These are phyloP conservation scores for Mycosphaerella arachidis DNA, from an alignment of 2,329 filamentous ascomycete genomes.

Conservation along the genomic window DNA sequence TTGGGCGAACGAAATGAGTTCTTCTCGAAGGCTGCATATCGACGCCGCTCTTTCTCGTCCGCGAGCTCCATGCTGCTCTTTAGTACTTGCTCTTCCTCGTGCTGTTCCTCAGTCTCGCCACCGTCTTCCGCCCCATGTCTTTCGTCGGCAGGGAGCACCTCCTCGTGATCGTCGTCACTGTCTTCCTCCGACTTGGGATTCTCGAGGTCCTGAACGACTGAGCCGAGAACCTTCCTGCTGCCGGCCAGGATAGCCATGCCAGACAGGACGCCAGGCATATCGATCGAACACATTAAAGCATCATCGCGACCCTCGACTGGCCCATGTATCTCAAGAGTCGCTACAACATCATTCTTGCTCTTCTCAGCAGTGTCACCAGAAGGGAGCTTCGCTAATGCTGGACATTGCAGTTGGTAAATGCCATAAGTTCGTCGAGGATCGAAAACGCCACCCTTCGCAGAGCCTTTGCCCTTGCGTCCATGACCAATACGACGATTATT, in stretches of 20 bases:
- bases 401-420: slow-evolving; percentile 1
- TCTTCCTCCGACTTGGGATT: background rate
- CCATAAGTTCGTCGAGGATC: slow-evolving; percentile 1
- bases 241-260: slow-evolving; percentile 2
- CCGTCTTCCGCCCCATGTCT: background rate
- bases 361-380: background rate
- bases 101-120: background rate
- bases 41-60: slow-evolving; percentile 9
- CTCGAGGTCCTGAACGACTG: slow-evolving; percentile 1
- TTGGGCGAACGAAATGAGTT: slow-evolving; percentile 18
- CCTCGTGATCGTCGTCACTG: background rate
- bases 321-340: slow-evolving; percentile 2
- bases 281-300: slow-evolving; percentile 3
- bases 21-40: slow-evolving; percentile 15
- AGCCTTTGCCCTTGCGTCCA: slow-evolving; percentile 1
- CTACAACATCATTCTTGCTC: background rate
- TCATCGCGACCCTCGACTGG: background rate
- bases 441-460: background rate
- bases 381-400: background rate
- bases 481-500: background rate
- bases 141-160: background rate
- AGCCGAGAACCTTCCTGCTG: background rate
- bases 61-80: slow-evolving; percentile 4
- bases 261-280: background rate
- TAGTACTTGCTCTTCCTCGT: background rate